A percentile compares a stretch with the other conserved stretches of the same genome.
Evolutionary conservation across 139 green algal genomes (phyloP).

Genomic region (Chlamydomonas schloesseri): DNA sequence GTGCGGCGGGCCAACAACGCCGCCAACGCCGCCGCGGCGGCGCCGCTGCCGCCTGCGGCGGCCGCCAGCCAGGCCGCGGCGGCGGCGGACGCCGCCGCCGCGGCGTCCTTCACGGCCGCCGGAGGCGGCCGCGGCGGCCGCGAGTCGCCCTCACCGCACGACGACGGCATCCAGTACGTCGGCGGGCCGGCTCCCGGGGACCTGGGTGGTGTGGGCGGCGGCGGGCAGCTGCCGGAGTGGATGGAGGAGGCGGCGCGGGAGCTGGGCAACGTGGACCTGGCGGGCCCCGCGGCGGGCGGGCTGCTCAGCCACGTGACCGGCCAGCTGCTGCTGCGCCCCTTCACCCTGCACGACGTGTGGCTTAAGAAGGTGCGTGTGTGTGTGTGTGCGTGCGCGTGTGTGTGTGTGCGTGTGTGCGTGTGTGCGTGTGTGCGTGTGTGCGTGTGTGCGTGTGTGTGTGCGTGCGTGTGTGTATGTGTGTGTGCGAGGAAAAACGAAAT

Average conservation of each 20-base stretch:
- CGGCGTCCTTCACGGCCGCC: conserved; percentile 10
- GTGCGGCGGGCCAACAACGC: conserved; percentile 11
- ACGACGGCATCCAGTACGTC: background rate
- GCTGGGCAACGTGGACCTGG: conserved; percentile 30
- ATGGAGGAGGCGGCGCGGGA: conserved; percentile 47
- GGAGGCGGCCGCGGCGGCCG: conserved; percentile 8
- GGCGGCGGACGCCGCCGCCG: conserved; percentile 22
- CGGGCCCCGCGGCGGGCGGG: background rate
- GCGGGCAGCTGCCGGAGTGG: conserved; percentile 30
- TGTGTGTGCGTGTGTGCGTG: too few species aligned
- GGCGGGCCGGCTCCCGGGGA: background rate
- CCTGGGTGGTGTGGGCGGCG: too few species aligned
- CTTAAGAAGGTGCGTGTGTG: conserved; percentile 53
- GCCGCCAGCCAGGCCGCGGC: background rate
- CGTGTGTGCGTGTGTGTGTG: too few species aligned
- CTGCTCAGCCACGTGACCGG: conserved; percentile 47
- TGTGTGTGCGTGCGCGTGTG: too few species aligned
- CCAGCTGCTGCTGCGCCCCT: conserved; percentile 58
- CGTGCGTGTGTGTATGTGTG: too few species aligned
- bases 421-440: too few species aligned
- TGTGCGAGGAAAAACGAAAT: too few species aligned
- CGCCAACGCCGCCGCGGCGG: conserved; percentile 10
- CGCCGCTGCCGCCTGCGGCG: background rate
- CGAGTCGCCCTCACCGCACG: background rate
- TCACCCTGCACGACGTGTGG: conserved; percentile 57